phyloP scores from a whole-genome alignment of 352 stramenopile genomes.

The Peronospora destructor region DNA sequence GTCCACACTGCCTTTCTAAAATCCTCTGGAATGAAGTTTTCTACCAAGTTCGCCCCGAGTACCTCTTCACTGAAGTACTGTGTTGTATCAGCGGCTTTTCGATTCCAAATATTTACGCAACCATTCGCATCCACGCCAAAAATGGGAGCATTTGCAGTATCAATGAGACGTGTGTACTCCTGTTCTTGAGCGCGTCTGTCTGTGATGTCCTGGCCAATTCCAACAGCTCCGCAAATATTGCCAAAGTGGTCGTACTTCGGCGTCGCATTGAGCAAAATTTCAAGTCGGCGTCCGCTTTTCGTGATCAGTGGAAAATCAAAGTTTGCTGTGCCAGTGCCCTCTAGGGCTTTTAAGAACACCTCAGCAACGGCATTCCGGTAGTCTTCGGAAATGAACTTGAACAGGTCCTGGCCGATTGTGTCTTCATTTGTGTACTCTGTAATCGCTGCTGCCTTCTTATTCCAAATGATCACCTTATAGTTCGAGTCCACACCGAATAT shows the following conservation, averaged over 20 bases:
- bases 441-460: slow-evolving; percentile 76
- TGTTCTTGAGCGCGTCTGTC: slow-evolving; percentile 61
- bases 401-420: slow-evolving; percentile 55
- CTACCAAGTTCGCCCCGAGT: slow-evolving; percentile 55
- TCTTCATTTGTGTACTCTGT: slow-evolving; percentile 84
- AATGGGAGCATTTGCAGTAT: slow-evolving; percentile 81
- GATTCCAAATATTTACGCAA: slow-evolving; percentile 79
- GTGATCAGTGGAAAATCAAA: slow-evolving; percentile 72
- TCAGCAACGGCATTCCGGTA: slow-evolving; percentile 52
- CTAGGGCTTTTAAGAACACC: slow-evolving; percentile 47
- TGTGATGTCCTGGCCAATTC: slow-evolving; percentile 68
- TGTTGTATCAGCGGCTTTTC: slow-evolving; percentile 72
- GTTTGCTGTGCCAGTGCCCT: slow-evolving; percentile 53
- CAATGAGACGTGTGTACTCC: slow-evolving; percentile 77
- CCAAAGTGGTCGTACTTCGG: slow-evolving; percentile 50
- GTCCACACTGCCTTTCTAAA: slow-evolving; percentile 42
- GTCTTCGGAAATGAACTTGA: slow-evolving; percentile 60
- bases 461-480: slow-evolving; percentile 79
- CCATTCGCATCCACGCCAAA: slow-evolving; percentile 67
- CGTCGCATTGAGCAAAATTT: slow-evolving; percentile 58
- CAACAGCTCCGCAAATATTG: slow-evolving; percentile 51
- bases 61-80: slow-evolving; percentile 67
- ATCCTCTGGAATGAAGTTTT: slow-evolving; percentile 69
- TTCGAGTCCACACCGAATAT: slow-evolving; percentile 63
- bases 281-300: slow-evolving; percentile 42